Conservation (phyloP, 306 rosid genomes). For the Begonia peltatifolia region DNA sequence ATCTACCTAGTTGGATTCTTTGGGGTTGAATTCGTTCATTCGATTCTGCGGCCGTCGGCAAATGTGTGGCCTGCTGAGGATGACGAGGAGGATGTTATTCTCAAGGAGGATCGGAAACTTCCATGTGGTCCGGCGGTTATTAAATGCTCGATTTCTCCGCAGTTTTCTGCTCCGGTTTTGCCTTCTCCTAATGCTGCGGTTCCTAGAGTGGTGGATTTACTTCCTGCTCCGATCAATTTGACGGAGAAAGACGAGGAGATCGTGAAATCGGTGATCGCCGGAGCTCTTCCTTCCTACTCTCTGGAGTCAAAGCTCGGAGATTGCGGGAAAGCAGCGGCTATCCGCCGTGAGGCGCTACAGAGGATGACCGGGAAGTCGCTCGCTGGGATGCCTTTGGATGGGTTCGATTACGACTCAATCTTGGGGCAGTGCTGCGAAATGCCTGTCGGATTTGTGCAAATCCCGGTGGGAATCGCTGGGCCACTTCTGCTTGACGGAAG, state of each 20-base stretch:
- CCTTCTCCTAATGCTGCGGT: no score
- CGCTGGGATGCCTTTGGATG: constrained; percentile 17
- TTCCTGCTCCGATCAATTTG: no score
- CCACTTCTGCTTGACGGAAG: constrained; percentile 12
- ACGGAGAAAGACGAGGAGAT: constrained; percentile 10
- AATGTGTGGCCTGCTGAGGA: no score
- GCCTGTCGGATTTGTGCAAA: constrained; percentile 19
- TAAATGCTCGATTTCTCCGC: no score
- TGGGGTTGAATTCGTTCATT: no score
- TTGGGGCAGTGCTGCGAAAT: constrained; percentile 24
- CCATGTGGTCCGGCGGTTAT: no score
- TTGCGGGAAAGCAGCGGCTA: constrained; percentile 10
- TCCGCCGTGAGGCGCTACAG: constrained; percentile 18
- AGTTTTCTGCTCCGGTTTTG: no score
- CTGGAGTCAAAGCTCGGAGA: constrained; percentile 18
- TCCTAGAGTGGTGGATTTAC: no score
- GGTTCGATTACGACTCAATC: constrained; percentile 21
- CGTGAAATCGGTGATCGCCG: constrained; percentile 5
- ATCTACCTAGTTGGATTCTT: no score
- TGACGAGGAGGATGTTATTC: no score
- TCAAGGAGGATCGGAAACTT: no score
- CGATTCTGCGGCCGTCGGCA: no score
- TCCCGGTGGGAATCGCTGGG: constrained; percentile 20
- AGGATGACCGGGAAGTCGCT: constrained; percentile 11
- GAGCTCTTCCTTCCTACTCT: constrained; percentile 11